A percentile compares a stretch with the other conserved stretches of the same genome.
phyloP scores from a whole-genome alignment of 2,329 filamentous ascomycete species.

The Aspergillus candidus region DNA sequence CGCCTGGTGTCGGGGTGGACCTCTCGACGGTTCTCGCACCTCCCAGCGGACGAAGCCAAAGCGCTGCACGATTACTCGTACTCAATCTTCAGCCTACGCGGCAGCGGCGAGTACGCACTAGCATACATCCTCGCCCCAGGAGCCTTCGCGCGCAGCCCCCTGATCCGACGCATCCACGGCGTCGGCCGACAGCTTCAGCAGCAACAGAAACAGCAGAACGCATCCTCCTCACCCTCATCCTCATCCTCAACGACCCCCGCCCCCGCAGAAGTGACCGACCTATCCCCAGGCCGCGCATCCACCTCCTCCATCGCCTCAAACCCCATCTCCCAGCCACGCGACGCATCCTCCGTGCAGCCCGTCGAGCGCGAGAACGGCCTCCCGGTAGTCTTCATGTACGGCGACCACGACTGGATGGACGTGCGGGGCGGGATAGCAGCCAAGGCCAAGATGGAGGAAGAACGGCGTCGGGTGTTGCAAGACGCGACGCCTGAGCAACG shows the following conservation, averaged over 20 bases:
- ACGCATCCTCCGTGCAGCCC: constrained; percentile 11
- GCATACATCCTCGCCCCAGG: constrained; percentile 90
- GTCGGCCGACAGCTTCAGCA: constrained; percentile 67
- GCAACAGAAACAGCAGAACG: constrained; percentile 16
- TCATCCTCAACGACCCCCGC: constrained; percentile 10
- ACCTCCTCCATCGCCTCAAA: no score
- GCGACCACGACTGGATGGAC: constrained; percentile 99
- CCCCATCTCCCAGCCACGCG: constrained; percentile 31
- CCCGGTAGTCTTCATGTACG: constrained; percentile 90
- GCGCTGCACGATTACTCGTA: constrained; percentile 91
- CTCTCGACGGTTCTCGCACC: constrained; percentile 80
- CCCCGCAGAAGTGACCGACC: not conserved
- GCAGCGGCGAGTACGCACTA: constrained; percentile 88
- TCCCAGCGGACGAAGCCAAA: constrained; percentile 72
- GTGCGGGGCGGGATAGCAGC: constrained; percentile 76
- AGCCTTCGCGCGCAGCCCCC: constrained; percentile 78
- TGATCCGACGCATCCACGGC: constrained; percentile 79
- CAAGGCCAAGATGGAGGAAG: constrained; percentile 68
- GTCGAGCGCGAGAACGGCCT: constrained; percentile 57
- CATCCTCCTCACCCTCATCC: constrained; percentile 12
- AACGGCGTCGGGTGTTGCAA: constrained; percentile 55
- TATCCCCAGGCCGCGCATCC: no score
- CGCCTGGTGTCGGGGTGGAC: constrained; percentile 94
- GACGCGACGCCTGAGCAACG: constrained; percentile 61
- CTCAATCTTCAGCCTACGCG: constrained; percentile 84